phyloP scores from a whole-genome alignment of 768 basidiomycete genomes.

The Boletus patriciae region DNA sequence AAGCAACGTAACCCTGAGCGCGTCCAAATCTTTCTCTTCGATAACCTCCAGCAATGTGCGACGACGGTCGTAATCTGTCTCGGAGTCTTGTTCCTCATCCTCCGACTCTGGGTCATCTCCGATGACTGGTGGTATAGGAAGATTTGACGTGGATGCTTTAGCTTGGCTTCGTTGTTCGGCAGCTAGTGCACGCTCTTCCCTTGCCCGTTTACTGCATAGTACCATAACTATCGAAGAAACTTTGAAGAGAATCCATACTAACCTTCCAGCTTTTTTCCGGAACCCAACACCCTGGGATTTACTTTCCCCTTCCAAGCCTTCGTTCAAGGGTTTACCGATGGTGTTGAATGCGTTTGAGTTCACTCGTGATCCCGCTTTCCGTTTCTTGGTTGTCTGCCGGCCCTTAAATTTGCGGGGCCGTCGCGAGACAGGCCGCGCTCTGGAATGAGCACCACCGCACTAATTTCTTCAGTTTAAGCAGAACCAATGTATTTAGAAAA shows the following conservation, averaged over 20 bases:
- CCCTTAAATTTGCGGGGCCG: constrained; percentile 54
- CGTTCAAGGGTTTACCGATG: constrained; percentile 52
- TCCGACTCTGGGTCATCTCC: constrained; percentile 35
- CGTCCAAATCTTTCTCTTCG: constrained; percentile 43
- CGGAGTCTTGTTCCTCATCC: constrained; percentile 43
- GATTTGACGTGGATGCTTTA: constrained; percentile 25
- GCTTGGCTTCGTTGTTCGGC: constrained; percentile 59
- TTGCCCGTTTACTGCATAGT: constrained; percentile 63
- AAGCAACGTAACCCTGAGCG: constrained; percentile 43
- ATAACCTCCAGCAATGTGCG: constrained; percentile 50
- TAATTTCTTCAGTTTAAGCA: constrained; percentile 26
- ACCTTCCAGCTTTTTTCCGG: constrained; percentile 72
- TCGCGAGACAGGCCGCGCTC: constrained; percentile 52
- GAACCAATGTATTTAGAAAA: background rate
- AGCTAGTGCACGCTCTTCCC: constrained; percentile 78
- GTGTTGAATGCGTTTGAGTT: constrained; percentile 61
- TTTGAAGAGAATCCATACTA: constrained; percentile 9
- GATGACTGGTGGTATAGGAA: constrained; percentile 19
- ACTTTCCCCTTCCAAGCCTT: constrained; percentile 35
- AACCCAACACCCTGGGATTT: constrained; percentile 59
- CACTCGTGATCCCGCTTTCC: constrained; percentile 72
- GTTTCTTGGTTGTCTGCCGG: constrained; percentile 60
- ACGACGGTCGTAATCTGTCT: constrained; percentile 52
- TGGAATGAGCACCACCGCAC: constrained; percentile 80
- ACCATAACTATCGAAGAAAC: background rate